A percentile compares a stretch with the other conserved stretches of the same genome.
Conservation (phyloP, 495 filamentous ascomycete species). For the Platismatia glauca region DNA sequence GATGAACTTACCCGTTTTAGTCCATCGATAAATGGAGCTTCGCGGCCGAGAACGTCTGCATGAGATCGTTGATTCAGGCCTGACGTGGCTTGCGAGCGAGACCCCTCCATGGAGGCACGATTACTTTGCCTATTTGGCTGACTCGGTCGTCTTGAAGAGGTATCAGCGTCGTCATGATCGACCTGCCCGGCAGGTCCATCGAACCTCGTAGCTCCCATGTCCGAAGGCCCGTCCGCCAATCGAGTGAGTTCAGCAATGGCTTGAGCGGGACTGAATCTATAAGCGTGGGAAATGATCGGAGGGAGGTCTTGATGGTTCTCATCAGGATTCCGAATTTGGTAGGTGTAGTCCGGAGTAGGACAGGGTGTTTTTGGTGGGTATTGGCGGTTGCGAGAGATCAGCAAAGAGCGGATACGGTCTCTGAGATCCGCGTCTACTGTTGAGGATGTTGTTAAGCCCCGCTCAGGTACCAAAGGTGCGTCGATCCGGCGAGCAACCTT, state of each 20-base stretch:
- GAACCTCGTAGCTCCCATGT: constrained; percentile 16
- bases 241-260: constrained; percentile 13
- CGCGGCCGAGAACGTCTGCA: constrained; percentile 4
- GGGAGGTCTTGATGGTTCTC: neutral
- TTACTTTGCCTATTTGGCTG: constrained; percentile 15
- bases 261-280: constrained; percentile 8
- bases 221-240: neutral
- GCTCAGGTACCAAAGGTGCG: constrained; percentile 12
- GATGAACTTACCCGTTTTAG: constrained; percentile 1
- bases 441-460: constrained; percentile 10
- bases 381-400: constrained; percentile 18
- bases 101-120: neutral
- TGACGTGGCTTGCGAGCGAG: constrained; percentile 9
- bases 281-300: neutral
- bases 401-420: constrained; percentile 20
- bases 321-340: constrained; percentile 1
- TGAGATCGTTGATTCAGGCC: constrained; percentile 13
- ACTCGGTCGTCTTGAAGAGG: constrained; percentile 13
- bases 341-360: constrained; percentile 13
- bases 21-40: neutral
- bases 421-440: constrained; percentile 18
- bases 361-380: constrained; percentile 19
- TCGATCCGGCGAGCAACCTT: constrained; percentile 11
- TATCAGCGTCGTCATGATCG: constrained; percentile 3
- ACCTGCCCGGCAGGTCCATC: constrained; percentile 23